Evolutionary conservation across 1,284 basidiomycete species (phyloP).

Genomic region (Malassezia dermatis): DNA sequence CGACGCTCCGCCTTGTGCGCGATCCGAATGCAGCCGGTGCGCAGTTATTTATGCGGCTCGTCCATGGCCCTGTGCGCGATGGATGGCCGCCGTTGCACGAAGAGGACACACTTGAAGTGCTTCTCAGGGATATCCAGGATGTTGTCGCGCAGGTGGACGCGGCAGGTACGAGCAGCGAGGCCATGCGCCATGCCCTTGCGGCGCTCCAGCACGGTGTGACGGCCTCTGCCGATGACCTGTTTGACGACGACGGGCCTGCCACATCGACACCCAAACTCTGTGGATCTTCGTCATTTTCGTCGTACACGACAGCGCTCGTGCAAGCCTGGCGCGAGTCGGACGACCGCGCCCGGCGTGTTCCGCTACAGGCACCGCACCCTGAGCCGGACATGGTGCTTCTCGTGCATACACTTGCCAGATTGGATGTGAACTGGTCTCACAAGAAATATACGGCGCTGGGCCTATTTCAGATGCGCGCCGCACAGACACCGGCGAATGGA

Average conservation of each 20-base stretch:
- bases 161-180: not conserved
- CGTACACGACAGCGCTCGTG: not conserved
- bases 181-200: not conserved
- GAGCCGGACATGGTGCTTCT: slow-evolving; percentile 6
- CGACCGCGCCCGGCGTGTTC: not conserved
- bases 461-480: not conserved
- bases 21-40: not conserved
- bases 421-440: not conserved
- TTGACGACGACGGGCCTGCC: not conserved
- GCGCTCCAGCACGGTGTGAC: not conserved
- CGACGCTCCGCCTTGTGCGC: not conserved
- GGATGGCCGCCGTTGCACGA: not conserved
- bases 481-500: not conserved
- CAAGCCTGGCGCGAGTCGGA: not conserved
- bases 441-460: not conserved
- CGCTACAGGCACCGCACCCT: not conserved
- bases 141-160: not conserved
- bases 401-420: not conserved
- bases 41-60: not conserved
- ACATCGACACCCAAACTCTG: not conserved
- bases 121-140: not conserved
- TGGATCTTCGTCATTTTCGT: not conserved
- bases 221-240: not conserved
- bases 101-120: not conserved
- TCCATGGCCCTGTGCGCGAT: not conserved